Conservation (phyloP, 768 basidiomycete species). For the Lactarius vividus region DNA sequence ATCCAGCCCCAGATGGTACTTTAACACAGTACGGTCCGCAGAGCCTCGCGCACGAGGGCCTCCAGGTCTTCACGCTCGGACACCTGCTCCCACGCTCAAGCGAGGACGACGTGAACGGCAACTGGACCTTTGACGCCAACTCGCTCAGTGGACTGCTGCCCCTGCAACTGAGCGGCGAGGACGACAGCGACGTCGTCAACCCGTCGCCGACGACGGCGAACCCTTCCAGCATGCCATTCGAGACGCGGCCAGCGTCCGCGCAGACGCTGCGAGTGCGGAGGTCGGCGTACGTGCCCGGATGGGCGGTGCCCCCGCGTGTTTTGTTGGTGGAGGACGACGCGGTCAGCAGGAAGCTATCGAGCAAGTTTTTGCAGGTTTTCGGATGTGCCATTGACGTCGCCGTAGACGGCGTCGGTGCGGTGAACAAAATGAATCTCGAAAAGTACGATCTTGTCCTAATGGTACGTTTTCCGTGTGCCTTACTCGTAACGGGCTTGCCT, state of each 20-base stretch:
- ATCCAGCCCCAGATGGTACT: not conserved
- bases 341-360: conserved; percentile 82
- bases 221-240: conserved; percentile 24
- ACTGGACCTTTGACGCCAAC: conserved; percentile 56
- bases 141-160: conserved; percentile 32
- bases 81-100: conserved; percentile 63
- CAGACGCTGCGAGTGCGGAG: conserved; percentile 66
- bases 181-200: conserved; percentile 10
- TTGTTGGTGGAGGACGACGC: conserved; percentile 95
- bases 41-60: conserved; percentile 51
- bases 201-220: conserved; percentile 9
- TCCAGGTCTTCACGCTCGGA: conserved; percentile 80
- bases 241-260: conserved; percentile 27
- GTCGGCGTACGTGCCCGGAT: conserved; percentile 82
- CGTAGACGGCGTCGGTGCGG: conserved; percentile 87
- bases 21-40: conserved; percentile 26
- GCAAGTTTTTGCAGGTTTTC: conserved; percentile 93
- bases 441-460: conserved; percentile 96
- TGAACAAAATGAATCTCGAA: conserved; percentile 94
- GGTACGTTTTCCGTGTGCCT: conserved; percentile 48
- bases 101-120: conserved; percentile 51
- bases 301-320: conserved; percentile 89
- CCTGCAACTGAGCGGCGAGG: conserved; percentile 7
- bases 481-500: not conserved
- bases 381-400: conserved; percentile 94